Evolutionary conservation across 495 filamentous ascomycete genomes (phyloP).

Genomic region (Daldinia childiae): DNA sequence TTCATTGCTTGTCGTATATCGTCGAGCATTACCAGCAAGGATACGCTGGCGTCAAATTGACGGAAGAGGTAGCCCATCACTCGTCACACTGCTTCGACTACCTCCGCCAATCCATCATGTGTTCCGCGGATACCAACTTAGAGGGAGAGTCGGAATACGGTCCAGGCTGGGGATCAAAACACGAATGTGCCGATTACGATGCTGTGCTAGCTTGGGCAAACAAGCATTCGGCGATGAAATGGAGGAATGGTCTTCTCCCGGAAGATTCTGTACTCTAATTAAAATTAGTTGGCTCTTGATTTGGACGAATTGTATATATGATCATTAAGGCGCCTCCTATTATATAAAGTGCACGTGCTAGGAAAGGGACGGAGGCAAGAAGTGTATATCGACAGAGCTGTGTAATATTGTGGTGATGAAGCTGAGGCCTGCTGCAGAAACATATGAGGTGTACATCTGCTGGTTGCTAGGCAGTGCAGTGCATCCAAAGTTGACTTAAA

Average conservation of each 20-base stretch:
- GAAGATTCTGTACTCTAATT: slow-evolving; percentile 43
- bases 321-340: neutral
- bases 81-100: slow-evolving; percentile 62
- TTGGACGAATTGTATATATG: neutral
- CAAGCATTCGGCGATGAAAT: slow-evolving; percentile 44
- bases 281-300: neutral
- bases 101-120: slow-evolving; percentile 59
- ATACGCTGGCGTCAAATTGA: slow-evolving; percentile 50
- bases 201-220: slow-evolving; percentile 54
- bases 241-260: slow-evolving; percentile 45
- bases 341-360: neutral
- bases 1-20: slow-evolving; percentile 62
- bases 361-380: neutral
- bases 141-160: slow-evolving; percentile 57
- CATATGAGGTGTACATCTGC: neutral
- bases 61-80: slow-evolving; percentile 55
- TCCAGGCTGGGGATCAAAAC: slow-evolving; percentile 55
- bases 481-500: neutral
- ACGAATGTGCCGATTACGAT: slow-evolving; percentile 55
- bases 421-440: neutral
- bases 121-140: slow-evolving; percentile 56
- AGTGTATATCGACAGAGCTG: neutral
- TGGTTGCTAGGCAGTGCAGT: neutral
- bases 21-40: slow-evolving; percentile 54
- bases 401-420: neutral